Evolutionary conservation across 1,139 yeast species (phyloP).

Genomic region (Wickerhamiella pararugosa): DNA sequence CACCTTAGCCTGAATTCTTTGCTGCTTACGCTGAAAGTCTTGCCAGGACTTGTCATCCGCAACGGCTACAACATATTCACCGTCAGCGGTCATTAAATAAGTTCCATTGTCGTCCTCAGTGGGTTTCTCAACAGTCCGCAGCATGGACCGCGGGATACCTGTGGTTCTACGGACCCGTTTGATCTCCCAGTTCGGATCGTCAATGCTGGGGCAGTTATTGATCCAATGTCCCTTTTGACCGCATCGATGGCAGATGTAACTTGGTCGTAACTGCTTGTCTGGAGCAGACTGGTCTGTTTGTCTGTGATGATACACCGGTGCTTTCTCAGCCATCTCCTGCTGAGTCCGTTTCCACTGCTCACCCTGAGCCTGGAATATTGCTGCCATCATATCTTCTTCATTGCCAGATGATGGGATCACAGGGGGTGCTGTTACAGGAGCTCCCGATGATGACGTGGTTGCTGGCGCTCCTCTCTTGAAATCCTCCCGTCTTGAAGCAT

Average conservation of each 20-base stretch:
- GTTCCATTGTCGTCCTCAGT: conserved; percentile 49
- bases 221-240: conserved; percentile 97
- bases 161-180: conserved; percentile 83
- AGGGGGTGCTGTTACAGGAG: conserved; percentile 17
- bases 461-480: conserved; percentile 11
- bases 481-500: conserved; percentile 21
- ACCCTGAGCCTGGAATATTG: conserved; percentile 86
- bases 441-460: conserved; percentile 5
- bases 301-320: conserved; percentile 19
- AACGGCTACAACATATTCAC: conserved; percentile 85
- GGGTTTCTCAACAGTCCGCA: conserved; percentile 65
- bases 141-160: conserved; percentile 90
- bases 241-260: conserved; percentile 90
- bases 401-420: conserved; percentile 17
- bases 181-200: conserved; percentile 89
- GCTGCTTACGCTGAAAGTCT: conserved; percentile 38
- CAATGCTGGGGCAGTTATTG: conserved; percentile 85
- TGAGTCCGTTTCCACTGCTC: conserved; percentile 94
- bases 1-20: conserved; percentile 35
- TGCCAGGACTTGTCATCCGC: conserved; percentile 94
- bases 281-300: conserved; percentile 15
- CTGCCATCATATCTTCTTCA: conserved; percentile 78
- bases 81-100: conserved; percentile 84
- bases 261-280: conserved; percentile 83
- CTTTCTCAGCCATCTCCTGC: conserved; percentile 58